These are phyloP conservation scores for Penicillium egyptiacum DNA, from an alignment of 495 filamentous ascomycete species.

Conservation along the genomic window DNA sequence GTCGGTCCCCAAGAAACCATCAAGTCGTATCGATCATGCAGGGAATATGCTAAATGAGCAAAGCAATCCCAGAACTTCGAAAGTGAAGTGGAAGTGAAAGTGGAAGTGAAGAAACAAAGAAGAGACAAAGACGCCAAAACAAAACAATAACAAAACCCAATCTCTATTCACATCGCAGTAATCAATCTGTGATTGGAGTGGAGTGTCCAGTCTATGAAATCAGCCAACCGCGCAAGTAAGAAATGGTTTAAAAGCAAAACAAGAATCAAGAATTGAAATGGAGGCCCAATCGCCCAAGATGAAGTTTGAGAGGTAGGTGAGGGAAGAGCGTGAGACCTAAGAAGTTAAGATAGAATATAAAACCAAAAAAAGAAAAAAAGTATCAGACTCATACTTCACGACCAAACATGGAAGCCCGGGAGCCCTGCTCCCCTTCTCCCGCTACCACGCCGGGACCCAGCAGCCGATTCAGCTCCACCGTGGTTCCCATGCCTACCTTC, in stretches of 20 bases:
- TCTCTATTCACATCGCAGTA: constrained; percentile 26
- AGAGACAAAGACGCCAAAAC: constrained; percentile 1
- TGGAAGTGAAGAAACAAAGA: neutral
- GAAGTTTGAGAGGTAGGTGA: constrained; percentile 5
- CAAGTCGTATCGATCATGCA: constrained; percentile 12
- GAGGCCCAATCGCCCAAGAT: constrained; percentile 1
- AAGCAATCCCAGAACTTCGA: constrained; percentile 4
- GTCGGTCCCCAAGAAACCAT: constrained; percentile 6
- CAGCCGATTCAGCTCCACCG: constrained; percentile 31
- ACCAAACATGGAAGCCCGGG: constrained; percentile 36
- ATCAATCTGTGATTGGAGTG: constrained; percentile 9
- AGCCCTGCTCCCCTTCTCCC: constrained; percentile 40
- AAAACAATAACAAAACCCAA: constrained; percentile 10
- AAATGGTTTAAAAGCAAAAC: constrained; percentile 17
- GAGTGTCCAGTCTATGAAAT: constrained; percentile 26
- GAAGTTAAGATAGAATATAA: constrained; percentile 6
- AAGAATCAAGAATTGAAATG: neutral
- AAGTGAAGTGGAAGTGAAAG: neutral
- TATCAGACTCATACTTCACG: constrained; percentile 10
- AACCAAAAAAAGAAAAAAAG: neutral
- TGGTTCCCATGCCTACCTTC: constrained; percentile 57
- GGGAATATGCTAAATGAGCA: neutral
- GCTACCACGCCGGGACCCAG: constrained; percentile 43
- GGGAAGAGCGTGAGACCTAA: constrained; percentile 1
- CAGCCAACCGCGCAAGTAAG: constrained; percentile 15